These are phyloP conservation scores for Jamesozyma jinghongensis DNA, from an alignment of 805 yeast species.

Conservation along the genomic window DNA sequence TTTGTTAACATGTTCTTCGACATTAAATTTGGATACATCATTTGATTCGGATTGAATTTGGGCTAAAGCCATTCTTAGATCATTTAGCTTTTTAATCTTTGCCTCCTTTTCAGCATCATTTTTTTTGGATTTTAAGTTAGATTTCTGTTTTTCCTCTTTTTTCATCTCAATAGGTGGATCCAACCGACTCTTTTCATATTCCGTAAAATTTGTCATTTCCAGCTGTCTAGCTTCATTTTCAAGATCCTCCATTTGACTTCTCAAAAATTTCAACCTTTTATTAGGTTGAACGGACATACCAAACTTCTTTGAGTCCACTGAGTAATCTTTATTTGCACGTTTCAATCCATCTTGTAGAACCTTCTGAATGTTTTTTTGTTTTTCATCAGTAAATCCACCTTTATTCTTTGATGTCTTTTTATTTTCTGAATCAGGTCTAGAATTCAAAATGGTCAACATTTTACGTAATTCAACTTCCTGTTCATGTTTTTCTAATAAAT, in stretches of 20 bases:
- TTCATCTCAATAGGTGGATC: constrained; percentile 11
- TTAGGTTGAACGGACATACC: constrained; percentile 57
- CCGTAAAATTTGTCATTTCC: constrained; percentile 77
- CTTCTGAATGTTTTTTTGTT: constrained; percentile 22
- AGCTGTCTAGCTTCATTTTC: constrained; percentile 78
- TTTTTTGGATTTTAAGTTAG: constrained; percentile 5
- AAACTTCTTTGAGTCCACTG: constrained; percentile 32
- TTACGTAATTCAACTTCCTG: constrained; percentile 73
- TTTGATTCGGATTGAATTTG: constrained; percentile 65
- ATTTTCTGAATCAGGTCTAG: constrained; percentile 20
- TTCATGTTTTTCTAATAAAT: constrained; percentile 56
- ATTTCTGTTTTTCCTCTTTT: constrained; percentile 2
- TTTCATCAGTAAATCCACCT: constrained; percentile 20
- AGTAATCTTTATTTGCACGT: constrained; percentile 34
- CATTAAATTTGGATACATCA: constrained; percentile 61
- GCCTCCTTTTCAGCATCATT: constrained; percentile 33
- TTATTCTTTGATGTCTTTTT: constrained; percentile 2
- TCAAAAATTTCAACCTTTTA: constrained; percentile 58
- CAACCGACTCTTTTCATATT: constrained; percentile 23
- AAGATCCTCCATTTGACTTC: constrained; percentile 77
- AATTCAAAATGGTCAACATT: constrained; percentile 54
- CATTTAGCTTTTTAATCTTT: constrained; percentile 47
- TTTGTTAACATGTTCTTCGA: constrained; percentile 42
- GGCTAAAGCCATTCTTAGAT: constrained; percentile 48
- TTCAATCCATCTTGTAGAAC: constrained; percentile 29